Evolutionary conservation across 192 early-diverging fungal species (phyloP).

Genomic region (Backusella morwellensis): DNA sequence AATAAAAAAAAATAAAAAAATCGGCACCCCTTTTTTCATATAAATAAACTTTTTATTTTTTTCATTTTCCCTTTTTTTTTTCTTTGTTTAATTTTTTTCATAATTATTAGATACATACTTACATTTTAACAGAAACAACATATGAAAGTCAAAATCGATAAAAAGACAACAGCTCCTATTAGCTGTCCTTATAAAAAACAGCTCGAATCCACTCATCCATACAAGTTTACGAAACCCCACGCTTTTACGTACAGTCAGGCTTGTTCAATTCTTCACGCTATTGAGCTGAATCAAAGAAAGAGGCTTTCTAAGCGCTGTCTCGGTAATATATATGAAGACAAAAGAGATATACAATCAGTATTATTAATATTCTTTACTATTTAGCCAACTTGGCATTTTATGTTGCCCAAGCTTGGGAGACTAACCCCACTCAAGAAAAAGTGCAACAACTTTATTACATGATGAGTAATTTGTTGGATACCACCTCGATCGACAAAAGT

Average conservation of each 20-base stretch:
- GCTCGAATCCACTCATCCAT: slow-evolving; percentile 7
- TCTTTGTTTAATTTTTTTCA: background rate
- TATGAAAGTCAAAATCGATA: slow-evolving; percentile 7
- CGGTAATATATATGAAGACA: background rate
- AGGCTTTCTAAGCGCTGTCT: background rate
- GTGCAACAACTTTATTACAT: slow-evolving; percentile 9
- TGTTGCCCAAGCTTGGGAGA: slow-evolving; percentile 22
- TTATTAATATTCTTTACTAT: background rate
- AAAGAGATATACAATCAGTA: background rate
- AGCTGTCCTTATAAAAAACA: slow-evolving; percentile 9
- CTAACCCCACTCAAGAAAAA: background rate
- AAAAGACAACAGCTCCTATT: background rate
- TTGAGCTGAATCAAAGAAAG: slow-evolving; percentile 5
- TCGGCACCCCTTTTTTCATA: background rate
- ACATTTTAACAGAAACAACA: background rate
- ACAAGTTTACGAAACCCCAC: slow-evolving; percentile 4
- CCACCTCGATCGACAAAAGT: slow-evolving; percentile 12
- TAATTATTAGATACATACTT: background rate
- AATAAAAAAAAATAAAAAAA: background rate
- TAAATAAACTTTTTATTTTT: slow-evolving; percentile 6
- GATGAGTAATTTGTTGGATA: slow-evolving; percentile 21
- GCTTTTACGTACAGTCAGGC: background rate
- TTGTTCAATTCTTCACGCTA: background rate
- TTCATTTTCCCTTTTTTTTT: background rate
- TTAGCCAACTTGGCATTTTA: slow-evolving; percentile 22